A percentile compares a stretch with the other conserved stretches of the same genome.
phyloP scores from a whole-genome alignment of 768 basidiomycete species.

The Boletus rubroflammeus region DNA sequence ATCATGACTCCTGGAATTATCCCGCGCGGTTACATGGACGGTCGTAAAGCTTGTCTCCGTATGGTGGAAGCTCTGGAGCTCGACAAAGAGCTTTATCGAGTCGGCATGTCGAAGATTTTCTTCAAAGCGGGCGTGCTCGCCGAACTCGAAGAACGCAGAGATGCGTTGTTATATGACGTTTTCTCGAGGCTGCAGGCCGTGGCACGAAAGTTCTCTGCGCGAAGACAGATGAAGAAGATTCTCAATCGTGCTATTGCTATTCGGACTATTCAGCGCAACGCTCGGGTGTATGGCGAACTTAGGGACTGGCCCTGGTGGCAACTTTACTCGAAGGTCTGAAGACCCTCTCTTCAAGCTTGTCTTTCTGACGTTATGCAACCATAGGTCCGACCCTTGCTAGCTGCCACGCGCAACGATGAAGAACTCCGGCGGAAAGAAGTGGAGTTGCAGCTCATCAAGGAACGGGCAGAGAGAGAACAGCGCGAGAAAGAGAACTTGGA shows the following conservation, averaged over 20 bases:
- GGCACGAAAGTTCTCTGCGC: conserved; percentile 79
- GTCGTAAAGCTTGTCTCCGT: conserved; percentile 85
- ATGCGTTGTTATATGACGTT: conserved; percentile 81
- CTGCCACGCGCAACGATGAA: conserved; percentile 89
- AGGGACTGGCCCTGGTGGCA: conserved; percentile 99
- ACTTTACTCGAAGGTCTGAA: conserved; percentile 80
- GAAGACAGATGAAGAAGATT: conserved; percentile 91
- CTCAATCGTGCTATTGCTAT: conserved; percentile 89
- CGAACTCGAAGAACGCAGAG: conserved; percentile 90
- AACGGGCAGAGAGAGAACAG: conserved; percentile 84
- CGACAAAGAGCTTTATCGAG: conserved; percentile 78
- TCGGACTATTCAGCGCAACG: conserved; percentile 91
- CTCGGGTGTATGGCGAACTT: conserved; percentile 84
- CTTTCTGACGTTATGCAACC: conserved; percentile 6
- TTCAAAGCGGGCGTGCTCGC: conserved; percentile 98
- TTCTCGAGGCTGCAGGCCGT: conserved; percentile 87
- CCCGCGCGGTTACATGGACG: conserved; percentile 96
- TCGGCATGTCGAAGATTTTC: conserved; percentile 97
- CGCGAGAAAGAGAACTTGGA: conserved; percentile 77
- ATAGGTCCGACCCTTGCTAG: conserved; percentile 88
- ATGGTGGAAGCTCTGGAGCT: conserved; percentile 90
- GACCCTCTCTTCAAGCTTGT: background rate
- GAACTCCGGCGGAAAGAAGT: conserved; percentile 85
- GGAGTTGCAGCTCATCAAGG: conserved; percentile 75
- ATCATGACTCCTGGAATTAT: conserved; percentile 91